These are phyloP conservation scores for Penicillium atrosanguineum DNA, from an alignment of 495 filamentous ascomycete species.

Conservation along the genomic window DNA sequence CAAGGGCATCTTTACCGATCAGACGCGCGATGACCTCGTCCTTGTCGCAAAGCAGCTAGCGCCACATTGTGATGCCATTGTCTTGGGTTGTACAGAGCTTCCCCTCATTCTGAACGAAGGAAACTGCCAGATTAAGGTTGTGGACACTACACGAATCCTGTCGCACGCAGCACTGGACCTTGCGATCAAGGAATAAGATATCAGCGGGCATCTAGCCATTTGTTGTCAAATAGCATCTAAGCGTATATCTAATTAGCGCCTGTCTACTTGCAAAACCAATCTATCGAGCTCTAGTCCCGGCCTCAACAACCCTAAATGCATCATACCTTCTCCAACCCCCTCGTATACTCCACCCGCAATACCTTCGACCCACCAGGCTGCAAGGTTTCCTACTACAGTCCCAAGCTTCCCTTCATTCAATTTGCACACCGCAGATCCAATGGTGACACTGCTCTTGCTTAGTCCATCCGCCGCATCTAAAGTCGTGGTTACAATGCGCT, in stretches of 20 bases:
- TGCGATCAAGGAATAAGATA: conserved; percentile 1
- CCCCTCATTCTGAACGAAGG: conserved; percentile 7
- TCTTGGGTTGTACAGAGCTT: conserved; percentile 8
- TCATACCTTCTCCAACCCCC: conserved; percentile 60
- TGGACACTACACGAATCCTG: conserved; percentile 7
- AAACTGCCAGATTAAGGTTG: conserved; percentile 7
- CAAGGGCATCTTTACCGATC: conserved; percentile 1
- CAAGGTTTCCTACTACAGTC: conserved; percentile 45
- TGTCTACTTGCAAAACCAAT: conserved; percentile 14
- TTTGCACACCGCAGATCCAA: conserved; percentile 48
- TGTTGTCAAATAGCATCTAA: background rate
- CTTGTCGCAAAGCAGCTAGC: conserved; percentile 6
- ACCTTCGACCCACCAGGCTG: conserved; percentile 56
- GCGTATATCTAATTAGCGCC: background rate
- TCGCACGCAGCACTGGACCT: conserved; percentile 6
- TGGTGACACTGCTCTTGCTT: conserved; percentile 47
- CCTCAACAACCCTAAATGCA: conserved; percentile 38
- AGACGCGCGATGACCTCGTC: background rate
- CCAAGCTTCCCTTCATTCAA: conserved; percentile 59
- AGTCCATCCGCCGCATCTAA: conserved; percentile 51
- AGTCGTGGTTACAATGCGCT: conserved; percentile 48
- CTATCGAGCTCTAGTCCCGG: conserved; percentile 27
- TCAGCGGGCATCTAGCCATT: background rate
- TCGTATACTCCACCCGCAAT: conserved; percentile 63
- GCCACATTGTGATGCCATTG: conserved; percentile 4